Conservation (phyloP, 2,329 filamentous ascomycete genomes). For the Claviceps citrina region DNA sequence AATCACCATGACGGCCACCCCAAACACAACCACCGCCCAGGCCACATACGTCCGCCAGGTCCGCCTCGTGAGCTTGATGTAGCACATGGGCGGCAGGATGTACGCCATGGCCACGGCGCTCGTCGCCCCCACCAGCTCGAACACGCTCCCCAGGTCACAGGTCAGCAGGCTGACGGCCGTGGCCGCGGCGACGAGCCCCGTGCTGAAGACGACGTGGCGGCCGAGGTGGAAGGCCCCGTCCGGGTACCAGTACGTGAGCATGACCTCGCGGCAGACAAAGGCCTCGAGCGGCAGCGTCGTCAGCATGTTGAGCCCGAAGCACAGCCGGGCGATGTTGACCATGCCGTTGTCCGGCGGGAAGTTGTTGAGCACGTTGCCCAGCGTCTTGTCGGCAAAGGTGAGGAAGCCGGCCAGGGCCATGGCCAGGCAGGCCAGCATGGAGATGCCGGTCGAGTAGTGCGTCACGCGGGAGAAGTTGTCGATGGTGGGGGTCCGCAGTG, state of each 20-base stretch:
- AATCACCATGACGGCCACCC: slow-evolving; percentile 63
- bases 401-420: slow-evolving; percentile 86
- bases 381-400: slow-evolving; percentile 78
- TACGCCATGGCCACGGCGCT: slow-evolving; percentile 90
- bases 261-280: slow-evolving; percentile 93
- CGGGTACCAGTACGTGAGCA: slow-evolving; percentile 68
- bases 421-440: slow-evolving; percentile 76
- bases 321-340: slow-evolving; percentile 87
- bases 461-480: slow-evolving; percentile 89
- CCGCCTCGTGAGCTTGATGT: slow-evolving; percentile 74
- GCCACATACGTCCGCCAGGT: slow-evolving; percentile 61
- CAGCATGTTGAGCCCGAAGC: slow-evolving; percentile 97
- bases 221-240: slow-evolving; percentile 63
- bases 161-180: slow-evolving; percentile 68
- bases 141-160: slow-evolving; percentile 85
- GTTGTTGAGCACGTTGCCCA: slow-evolving; percentile 96
- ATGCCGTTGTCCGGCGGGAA: slow-evolving; percentile 81
- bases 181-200: slow-evolving; percentile 62
- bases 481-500: slow-evolving; percentile 81
- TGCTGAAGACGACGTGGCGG: slow-evolving; percentile 76
- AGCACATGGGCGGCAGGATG: slow-evolving; percentile 87
- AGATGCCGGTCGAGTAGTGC: slow-evolving; percentile 81
- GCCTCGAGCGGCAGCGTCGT: slow-evolving; percentile 91
- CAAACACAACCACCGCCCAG: slow-evolving; percentile 61
- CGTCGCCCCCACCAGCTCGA: slow-evolving; percentile 90